These are phyloP conservation scores for Bacidia rubella DNA, from an alignment of 495 filamentous ascomycete species.

Conservation along the genomic window DNA sequence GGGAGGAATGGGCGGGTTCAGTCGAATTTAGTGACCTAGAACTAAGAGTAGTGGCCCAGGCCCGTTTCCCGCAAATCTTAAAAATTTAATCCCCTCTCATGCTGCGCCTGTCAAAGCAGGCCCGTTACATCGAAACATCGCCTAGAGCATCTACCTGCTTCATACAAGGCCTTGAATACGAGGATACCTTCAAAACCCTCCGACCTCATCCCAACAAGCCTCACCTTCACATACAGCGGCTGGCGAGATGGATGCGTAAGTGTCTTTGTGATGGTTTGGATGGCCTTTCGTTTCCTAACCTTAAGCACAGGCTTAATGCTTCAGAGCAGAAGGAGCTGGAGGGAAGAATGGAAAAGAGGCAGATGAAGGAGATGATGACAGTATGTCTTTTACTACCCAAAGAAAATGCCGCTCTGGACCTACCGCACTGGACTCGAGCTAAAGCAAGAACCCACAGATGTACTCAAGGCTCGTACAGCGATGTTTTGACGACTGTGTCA, in stretches of 20 bases:
- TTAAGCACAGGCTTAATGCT: constrained; percentile 43
- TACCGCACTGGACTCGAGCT: no score
- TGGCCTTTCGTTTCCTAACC: background rate
- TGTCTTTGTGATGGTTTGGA: background rate
- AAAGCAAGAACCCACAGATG: constrained; percentile 55
- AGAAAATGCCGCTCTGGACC: no score
- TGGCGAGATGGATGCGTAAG: constrained; percentile 12
- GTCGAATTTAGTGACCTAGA: no score
- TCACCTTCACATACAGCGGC: background rate
- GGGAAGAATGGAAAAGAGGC: constrained; percentile 81
- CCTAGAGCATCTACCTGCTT: background rate
- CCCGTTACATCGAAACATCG: background rate
- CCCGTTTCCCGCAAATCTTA: no score
- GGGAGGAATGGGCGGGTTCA: background rate
- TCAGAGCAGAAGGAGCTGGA: constrained; percentile 86
- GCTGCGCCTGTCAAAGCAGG: background rate
- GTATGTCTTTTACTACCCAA: constrained; percentile 39
- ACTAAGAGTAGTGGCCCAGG: no score
- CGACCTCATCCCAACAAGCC: background rate
- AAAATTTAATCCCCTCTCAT: background rate
- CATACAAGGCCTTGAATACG: background rate
- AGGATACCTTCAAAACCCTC: background rate
- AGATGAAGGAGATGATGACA: constrained; percentile 97
- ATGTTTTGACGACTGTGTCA: constrained; percentile 95
- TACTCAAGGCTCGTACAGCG: constrained; percentile 90